Evolutionary conservation across 805 yeast species (phyloP), one percentile per base, ranked within the genome.

Genomic region (Kodamaea lidongshanica): DNA sequence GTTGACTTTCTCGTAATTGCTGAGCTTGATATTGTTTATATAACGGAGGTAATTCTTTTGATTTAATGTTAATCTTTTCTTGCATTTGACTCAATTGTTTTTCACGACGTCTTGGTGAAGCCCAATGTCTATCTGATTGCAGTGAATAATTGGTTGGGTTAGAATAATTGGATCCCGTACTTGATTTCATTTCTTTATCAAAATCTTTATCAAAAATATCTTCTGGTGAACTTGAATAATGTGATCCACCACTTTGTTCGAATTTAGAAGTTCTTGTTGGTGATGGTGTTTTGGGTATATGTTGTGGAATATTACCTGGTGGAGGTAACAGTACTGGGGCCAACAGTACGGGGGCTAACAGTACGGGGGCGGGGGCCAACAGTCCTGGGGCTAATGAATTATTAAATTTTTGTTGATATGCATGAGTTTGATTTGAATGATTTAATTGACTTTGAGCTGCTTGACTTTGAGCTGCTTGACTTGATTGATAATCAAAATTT

Each of bases 81-180:
- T 63, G 70, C 15, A 61, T 40, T 34, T 57, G 55, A 16, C 44
- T 44, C 22, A 56, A 42, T 37, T 54, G 60, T 35, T 50, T 37
- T 30, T 53, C 57, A 36, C 49, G 51, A 28, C 58, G 48, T 16
- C 65, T 44, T 3, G 70, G 70, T n/a, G 67, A 58, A 6, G 66
- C 57, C 70, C 70, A 65, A 38, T 58, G 57, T 26, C 67, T 45
- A 23, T 52, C 58, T 7, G 47, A 41, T 7, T 39, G 35, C 21
- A 36, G 38, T 11, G 53, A 38, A 27, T 37, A 37, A 29, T 52
- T 57, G 16, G 67, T 59, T 3, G 67, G 63, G 35, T 54, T 52
- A n/a, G 65, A 59, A 37, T 60, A 61, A 32, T 58, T 53, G 27
- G 58, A 50, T 29, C 35, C 35, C 10, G 19, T 27, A 39, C 20